Conservation (phyloP, 2,329 filamentous ascomycete species). For the Botryotinia narcissicola region DNA sequence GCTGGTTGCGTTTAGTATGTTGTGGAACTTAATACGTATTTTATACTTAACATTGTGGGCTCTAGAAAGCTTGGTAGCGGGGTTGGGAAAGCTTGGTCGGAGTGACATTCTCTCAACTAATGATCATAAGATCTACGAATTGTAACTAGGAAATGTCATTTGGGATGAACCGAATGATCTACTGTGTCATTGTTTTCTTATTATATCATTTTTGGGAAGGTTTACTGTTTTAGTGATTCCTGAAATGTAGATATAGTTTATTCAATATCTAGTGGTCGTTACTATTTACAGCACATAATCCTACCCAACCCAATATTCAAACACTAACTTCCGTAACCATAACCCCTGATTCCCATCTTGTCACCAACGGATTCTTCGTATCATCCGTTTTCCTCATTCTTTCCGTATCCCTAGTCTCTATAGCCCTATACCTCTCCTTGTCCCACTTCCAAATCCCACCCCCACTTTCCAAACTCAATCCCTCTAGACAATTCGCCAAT, state of each 20-base stretch:
- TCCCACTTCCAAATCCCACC: slow-evolving; percentile 36
- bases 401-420: slow-evolving; percentile 24
- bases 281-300: neutral
- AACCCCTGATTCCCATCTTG: slow-evolving; percentile 33
- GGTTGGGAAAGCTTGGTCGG: slow-evolving; percentile 4
- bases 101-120: neutral
- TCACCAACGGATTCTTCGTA: slow-evolving; percentile 29
- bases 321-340: slow-evolving; percentile 9
- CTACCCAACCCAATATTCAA: neutral
- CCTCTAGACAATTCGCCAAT: slow-evolving; percentile 32
- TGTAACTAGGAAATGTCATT: neutral
- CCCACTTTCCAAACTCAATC: slow-evolving; percentile 33
- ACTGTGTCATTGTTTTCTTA: neutral
- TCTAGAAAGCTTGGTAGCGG: slow-evolving; percentile 16
- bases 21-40: neutral
- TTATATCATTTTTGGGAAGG: neutral
- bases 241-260: neutral
- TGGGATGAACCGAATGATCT: neutral
- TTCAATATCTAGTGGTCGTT: neutral
- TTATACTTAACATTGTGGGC: neutral
- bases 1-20: neutral
- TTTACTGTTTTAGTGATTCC: neutral
- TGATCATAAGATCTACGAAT: neutral
- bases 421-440: slow-evolving; percentile 29
- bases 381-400: slow-evolving; percentile 11